Base-by-base conservation (phyloP, 768 basidiomycete genomes). In the Collybia sordida region DNA sequence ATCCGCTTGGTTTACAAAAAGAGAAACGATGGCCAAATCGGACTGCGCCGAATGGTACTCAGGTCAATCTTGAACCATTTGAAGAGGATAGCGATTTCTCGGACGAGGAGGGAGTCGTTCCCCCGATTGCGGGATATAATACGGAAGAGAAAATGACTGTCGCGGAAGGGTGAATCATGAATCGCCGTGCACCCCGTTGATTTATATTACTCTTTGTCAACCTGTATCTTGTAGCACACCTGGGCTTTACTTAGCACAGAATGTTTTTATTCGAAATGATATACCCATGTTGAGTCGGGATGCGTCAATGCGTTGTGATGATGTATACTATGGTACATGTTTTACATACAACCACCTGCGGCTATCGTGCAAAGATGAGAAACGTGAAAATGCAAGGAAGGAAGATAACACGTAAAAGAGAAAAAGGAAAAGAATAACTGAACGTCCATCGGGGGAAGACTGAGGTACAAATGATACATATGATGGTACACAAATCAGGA, bases 11-110 rank as follows among this genome's bases (percentile, higher is more conserved):
- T 62, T 73, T 74, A 44, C 91, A 93, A 57, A 79, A 90, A 47
- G 85, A 89, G 58, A 74, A 81, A 60, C 77, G 91, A 31, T 93
- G 91, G 91, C 91, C 91, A 1, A 77, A 74, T 54, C 81, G 75
- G 45, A 80, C 80, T 25, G 49, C 60, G 6, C 54, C 62, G 15
- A 65, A 69, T 19, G 61, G 70, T 39, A 66, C 81, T 34, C 74
- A 79, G 56, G 86, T 88, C 8, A 64, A 78, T 42, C 83, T 87
- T 61, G 72, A 79, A 44, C 65, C 76, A 14, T 78, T 77, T 72
- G 80, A 85, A 45, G 85, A 86, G 49, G 80, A 86, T 25, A 71
- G 69, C 25, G 74, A 78, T 52, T 74, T 64, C 60, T 72, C 71
- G 1, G 75, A 77, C 35, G 71, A 73, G 40, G 75, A 80, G 56